Conservation (phyloP, 371 early-diverging fungal species). For the Rhizopus arrhizus region DNA sequence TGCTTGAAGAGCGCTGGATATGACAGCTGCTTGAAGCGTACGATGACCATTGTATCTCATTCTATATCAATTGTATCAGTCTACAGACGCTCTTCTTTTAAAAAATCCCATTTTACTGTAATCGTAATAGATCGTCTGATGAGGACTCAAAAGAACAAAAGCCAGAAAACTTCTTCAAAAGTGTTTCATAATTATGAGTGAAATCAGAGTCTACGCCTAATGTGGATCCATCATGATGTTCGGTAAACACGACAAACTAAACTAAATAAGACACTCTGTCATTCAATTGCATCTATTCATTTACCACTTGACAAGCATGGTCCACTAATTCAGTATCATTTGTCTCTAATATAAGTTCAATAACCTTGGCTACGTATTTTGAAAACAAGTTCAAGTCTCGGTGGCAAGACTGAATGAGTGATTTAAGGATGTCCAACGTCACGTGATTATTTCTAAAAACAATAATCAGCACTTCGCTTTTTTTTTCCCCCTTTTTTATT, state of each 20-base stretch:
- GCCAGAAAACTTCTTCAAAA: conserved; percentile 60
- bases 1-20: conserved; percentile 58
- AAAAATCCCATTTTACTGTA: conserved; percentile 27
- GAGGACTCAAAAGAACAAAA: conserved; percentile 46
- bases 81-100: not conserved
- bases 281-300: conserved; percentile 1
- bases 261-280: not conserved
- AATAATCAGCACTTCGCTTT: not conserved
- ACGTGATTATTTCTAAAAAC: conserved; percentile 44
- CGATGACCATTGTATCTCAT: conserved; percentile 60
- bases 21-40: conserved; percentile 55
- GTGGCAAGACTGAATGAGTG: conserved; percentile 73
- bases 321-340: conserved; percentile 54
- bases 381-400: conserved; percentile 82
- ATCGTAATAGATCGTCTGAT: conserved; percentile 34
- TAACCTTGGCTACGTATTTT: conserved; percentile 67
- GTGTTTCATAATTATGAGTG: conserved; percentile 54
- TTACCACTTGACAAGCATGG: conserved; percentile 60
- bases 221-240: conserved; percentile 67
- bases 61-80: conserved; percentile 26
- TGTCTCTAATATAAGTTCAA: conserved; percentile 57
- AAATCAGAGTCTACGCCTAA: conserved; percentile 72
- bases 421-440: conserved; percentile 72
- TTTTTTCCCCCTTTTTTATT: not conserved
- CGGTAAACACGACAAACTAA: conserved; percentile 73